Percentiles rank a stretch among this genome's conserved stretches.
These are phyloP conservation scores for Mycena metata DNA, from an alignment of 768 basidiomycete species.

Conservation along the genomic window DNA sequence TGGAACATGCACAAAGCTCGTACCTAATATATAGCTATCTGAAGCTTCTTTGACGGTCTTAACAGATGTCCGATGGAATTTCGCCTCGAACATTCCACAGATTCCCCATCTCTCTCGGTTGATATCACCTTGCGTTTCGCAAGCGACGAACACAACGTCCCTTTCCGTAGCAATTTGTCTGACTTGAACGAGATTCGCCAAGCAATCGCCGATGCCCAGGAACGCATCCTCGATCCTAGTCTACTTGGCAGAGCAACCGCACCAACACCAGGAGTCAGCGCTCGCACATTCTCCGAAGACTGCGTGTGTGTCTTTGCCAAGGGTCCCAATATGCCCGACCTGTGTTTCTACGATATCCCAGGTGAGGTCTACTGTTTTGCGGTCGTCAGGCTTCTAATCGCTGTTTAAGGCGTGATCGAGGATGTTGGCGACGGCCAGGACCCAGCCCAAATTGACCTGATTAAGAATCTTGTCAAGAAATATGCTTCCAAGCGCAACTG, in stretches of 20 bases:
- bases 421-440: constrained; percentile 23
- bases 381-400: not conserved
- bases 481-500: constrained; percentile 15
- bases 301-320: constrained; percentile 26
- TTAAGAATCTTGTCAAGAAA: constrained; percentile 26
- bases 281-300: constrained; percentile 28
- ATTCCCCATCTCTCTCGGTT: constrained; percentile 11
- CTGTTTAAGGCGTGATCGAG: constrained; percentile 20
- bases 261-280: constrained; percentile 2
- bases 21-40: not conserved
- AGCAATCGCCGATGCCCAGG: constrained; percentile 23
- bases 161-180: constrained; percentile 15
- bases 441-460: constrained; percentile 22
- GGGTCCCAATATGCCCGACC: constrained; percentile 29
- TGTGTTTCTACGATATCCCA: constrained; percentile 29
- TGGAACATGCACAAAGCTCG: constrained; percentile 27
- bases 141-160: not conserved
- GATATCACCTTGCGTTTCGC: constrained; percentile 23
- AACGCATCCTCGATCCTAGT: constrained; percentile 10
- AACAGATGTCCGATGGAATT: constrained; percentile 30
- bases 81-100: constrained; percentile 20
- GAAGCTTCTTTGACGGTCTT: not conserved
- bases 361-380: not conserved
- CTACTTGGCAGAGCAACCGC: not conserved
- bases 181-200: constrained; percentile 17